Evolutionary conservation across 139 green algal species (phyloP), one percentile per base, ranked within the genome.

Genomic region (Klebsormidium nitens): DNA sequence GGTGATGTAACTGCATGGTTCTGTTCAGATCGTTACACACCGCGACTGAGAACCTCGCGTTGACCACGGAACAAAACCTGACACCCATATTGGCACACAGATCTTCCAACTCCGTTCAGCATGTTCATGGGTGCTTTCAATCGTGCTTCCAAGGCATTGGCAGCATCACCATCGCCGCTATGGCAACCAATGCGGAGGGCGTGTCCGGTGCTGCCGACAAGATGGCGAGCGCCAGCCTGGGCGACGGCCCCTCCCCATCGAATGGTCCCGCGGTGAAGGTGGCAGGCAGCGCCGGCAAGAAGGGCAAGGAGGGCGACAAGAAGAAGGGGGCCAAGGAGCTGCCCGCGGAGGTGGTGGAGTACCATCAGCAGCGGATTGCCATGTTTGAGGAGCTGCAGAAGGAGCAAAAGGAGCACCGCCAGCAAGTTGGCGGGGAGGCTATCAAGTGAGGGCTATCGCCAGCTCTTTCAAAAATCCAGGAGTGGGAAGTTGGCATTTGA

Each of bases 341-440:
- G 14, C 48, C 87, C 28, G 74, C 72, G 1, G 83, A 93, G 59
- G 83, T 86, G 37, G 50, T 68, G 48, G 81, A 80, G 0, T 98
- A 93, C 67, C 96, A 94, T 50, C 35, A 84, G 5, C 87, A 90
- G 65, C 85, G 93, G 6, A 84, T 98, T 32, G 62, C 91, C 3
- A 78, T 98, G 0, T 98, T 98, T 64, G 86, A 95, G 39, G 39
- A 88, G 44, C 93, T 88, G 62, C 66, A 79, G 35, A 68, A 70
- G n/a, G 69, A 93, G 62, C 31, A 78, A 19, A 76, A 75, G 0
- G 66, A 63, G 46, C 3, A 52, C 35, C 17, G 70, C 8, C 46
- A 55, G 31, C 59, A 75, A 31, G 49, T 61, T 19, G 63, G 63
- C 1, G 70, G 63, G 5, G 59, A 72, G 29, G 31, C 44, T 4